Evolutionary conservation across 345 rosid species (phyloP), one percentile per base, ranked within the genome.

Genomic region (Citrus inodora): DNA sequence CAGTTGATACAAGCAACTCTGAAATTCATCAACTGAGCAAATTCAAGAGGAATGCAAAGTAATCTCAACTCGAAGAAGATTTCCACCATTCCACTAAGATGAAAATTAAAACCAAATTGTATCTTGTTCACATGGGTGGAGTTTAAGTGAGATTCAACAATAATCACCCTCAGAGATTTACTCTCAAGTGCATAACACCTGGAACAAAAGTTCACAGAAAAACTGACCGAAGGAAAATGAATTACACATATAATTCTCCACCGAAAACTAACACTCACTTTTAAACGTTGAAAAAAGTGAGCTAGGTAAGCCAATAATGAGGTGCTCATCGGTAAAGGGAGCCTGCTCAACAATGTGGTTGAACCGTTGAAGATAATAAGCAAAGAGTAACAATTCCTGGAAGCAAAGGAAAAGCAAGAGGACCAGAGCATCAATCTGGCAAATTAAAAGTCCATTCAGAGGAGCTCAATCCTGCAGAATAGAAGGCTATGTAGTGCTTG

Each of bases 371-470:
- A 63, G 48, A 9, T 16, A 32, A 75, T 16, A 32, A 75, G 33
- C 56, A 6, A 28, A 62, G 19, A 46, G 33, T 42, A 65, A 25
- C 19, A 22, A 14, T 37, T 53, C 37, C 71, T 28, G 16, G 42
- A 53, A 73, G 46, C 38, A 76, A 28, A 53, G 63, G 68, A 62
- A 65, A 51, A 35, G 72, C 22, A 77, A 30, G 46, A 56, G 9
- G 30, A 64, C 63, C 28, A 38, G 75, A 67, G 35, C 24, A 11
- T 66, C 59, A 19, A n/a, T 22, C 25, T 16, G 30, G 32, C 61
- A 74, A 42, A 17, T 63, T 7, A 37, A 66, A 70, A 64, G 10
- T 59, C 56, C 79, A 40, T 69, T 72, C 61, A 67, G 72, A 53
- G 27, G 37, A 55, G 48, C 65, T 24, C 10, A 33, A 80, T 61